phyloP scores from a whole-genome alignment of 257 asterid species.

The Galeopsis tetrahit region DNA sequence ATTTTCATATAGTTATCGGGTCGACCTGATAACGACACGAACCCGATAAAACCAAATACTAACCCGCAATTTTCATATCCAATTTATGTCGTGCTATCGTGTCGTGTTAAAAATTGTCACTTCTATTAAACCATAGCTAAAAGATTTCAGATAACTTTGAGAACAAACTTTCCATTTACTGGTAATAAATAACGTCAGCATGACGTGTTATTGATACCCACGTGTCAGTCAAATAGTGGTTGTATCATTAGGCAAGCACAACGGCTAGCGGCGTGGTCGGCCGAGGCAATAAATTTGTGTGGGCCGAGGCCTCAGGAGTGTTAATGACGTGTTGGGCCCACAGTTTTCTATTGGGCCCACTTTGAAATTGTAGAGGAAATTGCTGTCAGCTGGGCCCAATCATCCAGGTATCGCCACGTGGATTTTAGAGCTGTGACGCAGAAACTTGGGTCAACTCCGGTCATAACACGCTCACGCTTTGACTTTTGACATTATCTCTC shows the following conservation, averaged over 20 bases:
- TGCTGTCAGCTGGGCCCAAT: not conserved
- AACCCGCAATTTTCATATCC: too few species aligned
- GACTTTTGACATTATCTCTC: not conserved
- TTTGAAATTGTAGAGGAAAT: not conserved
- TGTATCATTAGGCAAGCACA: not conserved
- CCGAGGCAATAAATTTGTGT: not conserved
- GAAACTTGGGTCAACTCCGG: constrained; percentile 40
- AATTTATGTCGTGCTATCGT: too few species aligned
- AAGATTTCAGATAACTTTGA: not conserved
- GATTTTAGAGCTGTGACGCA: constrained; percentile 23
- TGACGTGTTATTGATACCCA: not conserved
- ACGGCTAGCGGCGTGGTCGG: not conserved
- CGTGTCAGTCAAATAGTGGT: not conserved
- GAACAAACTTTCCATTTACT: not conserved
- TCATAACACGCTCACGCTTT: constrained; percentile 44
- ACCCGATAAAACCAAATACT: too few species aligned
- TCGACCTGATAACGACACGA: too few species aligned
- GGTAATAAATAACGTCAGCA: not conserved
- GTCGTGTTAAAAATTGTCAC: too few species aligned
- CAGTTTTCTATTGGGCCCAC: constrained; percentile 1
- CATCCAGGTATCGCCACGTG: constrained; percentile 29
- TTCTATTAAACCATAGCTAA: too few species aligned
- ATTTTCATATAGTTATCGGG: too few species aligned
- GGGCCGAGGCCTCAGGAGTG: not conserved
- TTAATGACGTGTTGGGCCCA: too few species aligned